A percentile compares a stretch with the other conserved stretches of the same genome.
Conservation (phyloP, 345 rosid genomes). For the Eucalyptus marginata region DNA sequence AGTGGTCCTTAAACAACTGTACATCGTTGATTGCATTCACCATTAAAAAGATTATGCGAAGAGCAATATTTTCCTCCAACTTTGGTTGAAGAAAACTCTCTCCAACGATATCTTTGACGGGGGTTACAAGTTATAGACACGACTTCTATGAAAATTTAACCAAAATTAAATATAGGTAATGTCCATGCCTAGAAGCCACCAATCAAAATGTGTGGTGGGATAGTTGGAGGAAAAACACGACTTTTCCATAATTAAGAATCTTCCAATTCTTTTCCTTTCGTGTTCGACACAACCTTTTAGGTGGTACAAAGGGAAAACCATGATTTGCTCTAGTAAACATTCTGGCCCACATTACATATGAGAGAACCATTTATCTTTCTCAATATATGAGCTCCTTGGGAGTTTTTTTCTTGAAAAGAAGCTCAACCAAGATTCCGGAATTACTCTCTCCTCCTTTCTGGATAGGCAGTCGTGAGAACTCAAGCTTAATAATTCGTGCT, state of each 20-base stretch:
- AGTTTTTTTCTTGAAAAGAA: not conserved
- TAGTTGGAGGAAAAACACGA: not conserved
- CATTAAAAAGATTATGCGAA: not conserved
- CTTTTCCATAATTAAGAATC: not conserved
- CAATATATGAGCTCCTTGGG: not conserved
- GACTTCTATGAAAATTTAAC: not conserved
- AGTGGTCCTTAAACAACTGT: not conserved
- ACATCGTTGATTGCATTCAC: not conserved
- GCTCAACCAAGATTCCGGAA: not conserved
- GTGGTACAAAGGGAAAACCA: not conserved
- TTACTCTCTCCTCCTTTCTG: not conserved
- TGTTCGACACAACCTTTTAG: not conserved
- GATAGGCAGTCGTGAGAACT: not conserved
- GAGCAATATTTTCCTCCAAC: not conserved
- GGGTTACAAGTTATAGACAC: not conserved
- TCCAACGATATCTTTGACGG: too few species aligned
- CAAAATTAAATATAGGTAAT: not conserved
- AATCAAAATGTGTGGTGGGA: not conserved
- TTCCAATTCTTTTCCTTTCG: not conserved
- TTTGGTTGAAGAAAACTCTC: not conserved
- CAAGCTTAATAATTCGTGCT: not conserved
- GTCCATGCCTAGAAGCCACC: not conserved
- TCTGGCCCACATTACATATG: not conserved
- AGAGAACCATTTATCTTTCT: not conserved
- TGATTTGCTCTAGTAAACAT: not conserved